These are phyloP conservation scores for Suhomyces bolitotheri DNA, from an alignment of 1,139 yeast species.

Conservation along the genomic window DNA sequence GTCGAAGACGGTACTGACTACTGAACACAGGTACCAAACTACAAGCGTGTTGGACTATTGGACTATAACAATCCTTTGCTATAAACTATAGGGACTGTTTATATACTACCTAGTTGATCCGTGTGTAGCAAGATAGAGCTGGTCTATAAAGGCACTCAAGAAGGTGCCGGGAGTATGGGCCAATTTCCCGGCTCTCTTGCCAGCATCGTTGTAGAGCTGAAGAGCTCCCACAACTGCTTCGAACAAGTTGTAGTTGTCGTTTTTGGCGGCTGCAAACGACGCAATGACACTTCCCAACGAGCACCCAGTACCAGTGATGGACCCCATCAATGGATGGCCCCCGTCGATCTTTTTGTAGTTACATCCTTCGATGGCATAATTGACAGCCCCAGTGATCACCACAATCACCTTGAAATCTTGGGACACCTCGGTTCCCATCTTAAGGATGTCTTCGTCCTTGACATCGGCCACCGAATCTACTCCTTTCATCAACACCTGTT, in stretches of 20 bases:
- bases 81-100: no score
- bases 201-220: slow-evolving; percentile 62
- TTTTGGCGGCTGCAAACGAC: slow-evolving; percentile 53
- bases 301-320: slow-evolving; percentile 89
- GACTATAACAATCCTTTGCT: no score
- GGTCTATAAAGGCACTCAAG: slow-evolving; percentile 47
- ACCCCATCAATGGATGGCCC: slow-evolving; percentile 68
- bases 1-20: no score
- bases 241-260: slow-evolving; percentile 33
- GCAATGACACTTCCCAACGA: slow-evolving; percentile 76
- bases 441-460: slow-evolving; percentile 28
- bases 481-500: slow-evolving; percentile 60
- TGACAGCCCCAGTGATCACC: slow-evolving; percentile 57
- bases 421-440: slow-evolving; percentile 56
- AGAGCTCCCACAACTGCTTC: slow-evolving; percentile 62
- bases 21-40: no score
- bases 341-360: slow-evolving; percentile 42
- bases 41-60: no score
- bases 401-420: slow-evolving; percentile 58
- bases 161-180: slow-evolving; percentile 54
- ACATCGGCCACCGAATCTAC: slow-evolving; percentile 59
- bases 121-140: slow-evolving; percentile 25
- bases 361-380: slow-evolving; percentile 28
- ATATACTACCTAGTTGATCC: background rate
- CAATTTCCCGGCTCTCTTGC: slow-evolving; percentile 49